phyloP scores from a whole-genome alignment of 2,329 filamentous ascomycete genomes.

The Colletotrichum sansevieriae region DNA sequence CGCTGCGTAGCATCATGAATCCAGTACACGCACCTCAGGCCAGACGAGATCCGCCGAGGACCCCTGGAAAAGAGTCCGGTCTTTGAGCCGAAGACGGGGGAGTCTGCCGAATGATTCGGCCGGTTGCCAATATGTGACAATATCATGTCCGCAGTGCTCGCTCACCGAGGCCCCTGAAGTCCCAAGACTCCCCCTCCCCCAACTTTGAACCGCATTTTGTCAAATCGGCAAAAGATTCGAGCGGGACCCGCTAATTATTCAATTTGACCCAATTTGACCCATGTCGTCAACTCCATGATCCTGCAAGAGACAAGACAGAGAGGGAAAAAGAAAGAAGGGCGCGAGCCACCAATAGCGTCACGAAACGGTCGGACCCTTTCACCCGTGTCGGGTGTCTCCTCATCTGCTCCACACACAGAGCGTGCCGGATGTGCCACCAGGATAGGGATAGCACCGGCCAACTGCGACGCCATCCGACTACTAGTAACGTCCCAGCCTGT shows the following conservation, averaged over 20 bases:
- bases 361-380: conserved; percentile 10
- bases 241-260: no score
- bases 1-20: conserved; percentile 18
- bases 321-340: conserved; percentile 4
- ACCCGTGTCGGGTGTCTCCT: background rate
- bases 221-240: no score
- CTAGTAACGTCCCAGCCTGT: conserved; percentile 15
- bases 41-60: conserved; percentile 1
- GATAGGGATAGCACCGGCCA: conserved; percentile 40
- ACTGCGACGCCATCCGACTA: conserved; percentile 21
- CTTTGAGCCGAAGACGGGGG: conserved; percentile 21
- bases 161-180: conserved; percentile 12
- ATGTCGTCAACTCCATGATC: conserved; percentile 4
- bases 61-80: conserved; percentile 12
- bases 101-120: conserved; percentile 24
- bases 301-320: background rate
- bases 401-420: conserved; percentile 10
- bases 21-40: background rate
- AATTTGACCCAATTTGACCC: no score
- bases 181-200: background rate
- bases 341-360: conserved; percentile 24
- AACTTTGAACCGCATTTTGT: background rate
- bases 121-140: conserved; percentile 25
- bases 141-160: conserved; percentile 5
- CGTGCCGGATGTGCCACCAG: conserved; percentile 40